phyloP scores from a whole-genome alignment of 2,329 filamentous ascomycete genomes.

The Colletotrichum truncatum region DNA sequence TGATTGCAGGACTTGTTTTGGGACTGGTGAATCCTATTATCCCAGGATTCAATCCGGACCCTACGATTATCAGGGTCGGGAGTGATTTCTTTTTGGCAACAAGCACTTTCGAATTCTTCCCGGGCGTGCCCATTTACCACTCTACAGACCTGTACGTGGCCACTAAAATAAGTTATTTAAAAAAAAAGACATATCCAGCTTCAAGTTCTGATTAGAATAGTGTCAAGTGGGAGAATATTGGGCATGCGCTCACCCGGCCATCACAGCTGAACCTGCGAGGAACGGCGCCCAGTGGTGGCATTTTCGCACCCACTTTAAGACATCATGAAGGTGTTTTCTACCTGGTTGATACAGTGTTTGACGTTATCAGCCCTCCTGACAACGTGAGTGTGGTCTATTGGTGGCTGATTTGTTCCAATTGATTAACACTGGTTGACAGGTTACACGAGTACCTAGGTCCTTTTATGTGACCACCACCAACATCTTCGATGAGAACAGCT shows the following conservation, averaged over 20 bases:
- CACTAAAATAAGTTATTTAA: no score
- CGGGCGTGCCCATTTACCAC: constrained; percentile 29
- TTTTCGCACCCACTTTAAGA: constrained; percentile 27
- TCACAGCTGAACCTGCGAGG: constrained; percentile 29
- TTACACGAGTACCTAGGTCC: constrained; percentile 23
- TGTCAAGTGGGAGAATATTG: constrained; percentile 30
- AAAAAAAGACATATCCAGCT: not conserved
- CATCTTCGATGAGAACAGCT: constrained; percentile 28
- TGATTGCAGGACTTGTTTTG: not conserved
- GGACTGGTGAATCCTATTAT: constrained; percentile 29
- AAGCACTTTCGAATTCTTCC: constrained; percentile 30
- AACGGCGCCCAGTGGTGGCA: constrained; percentile 29
- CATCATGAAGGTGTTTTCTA: constrained; percentile 27
- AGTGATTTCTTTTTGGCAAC: constrained; percentile 29
- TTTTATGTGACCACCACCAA: constrained; percentile 29
- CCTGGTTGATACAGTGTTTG: constrained; percentile 25
- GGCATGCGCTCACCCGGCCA: constrained; percentile 23
- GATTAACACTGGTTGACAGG: not conserved
- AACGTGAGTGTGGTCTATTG: not conserved
- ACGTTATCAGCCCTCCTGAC: constrained; percentile 28
- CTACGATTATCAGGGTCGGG: constrained; percentile 24
- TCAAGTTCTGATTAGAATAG: not conserved
- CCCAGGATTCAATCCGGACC: constrained; percentile 31
- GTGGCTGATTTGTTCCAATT: accelerated
- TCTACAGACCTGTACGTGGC: constrained; percentile 24